These are phyloP conservation scores for Lippia alba DNA, from an alignment of 305 asterid genomes.

Conservation along the genomic window DNA sequence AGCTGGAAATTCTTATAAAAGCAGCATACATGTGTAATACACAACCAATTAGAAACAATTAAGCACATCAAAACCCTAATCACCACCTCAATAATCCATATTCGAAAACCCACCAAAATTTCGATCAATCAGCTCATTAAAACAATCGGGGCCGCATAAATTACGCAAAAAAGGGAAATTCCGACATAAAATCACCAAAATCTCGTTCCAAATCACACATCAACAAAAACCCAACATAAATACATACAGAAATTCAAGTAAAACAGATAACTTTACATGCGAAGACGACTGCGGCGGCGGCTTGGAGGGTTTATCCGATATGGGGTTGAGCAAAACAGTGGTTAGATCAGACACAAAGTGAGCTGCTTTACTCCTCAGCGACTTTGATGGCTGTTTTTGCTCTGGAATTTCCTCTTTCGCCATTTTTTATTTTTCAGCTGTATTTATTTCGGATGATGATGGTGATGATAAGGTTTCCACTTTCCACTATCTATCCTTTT, in stretches of 20 bases:
- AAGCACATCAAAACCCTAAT: conserved; percentile 35
- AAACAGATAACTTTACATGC: conserved; percentile 32
- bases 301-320: conserved; percentile 77
- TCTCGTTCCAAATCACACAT: not conserved
- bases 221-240: not conserved
- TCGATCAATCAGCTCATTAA: conserved; percentile 25
- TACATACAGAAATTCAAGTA: too few relatives aligned
- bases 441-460: not conserved
- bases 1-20: not conserved
- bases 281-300: conserved; percentile 45
- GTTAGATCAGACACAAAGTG: conserved; percentile 95
- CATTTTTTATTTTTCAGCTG: conserved; percentile 36
- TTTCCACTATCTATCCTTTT: not conserved
- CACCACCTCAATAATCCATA: conserved; percentile 25
- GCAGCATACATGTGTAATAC: conserved; percentile 13
- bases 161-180: conserved; percentile 9
- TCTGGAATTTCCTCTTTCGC: conserved; percentile 35
- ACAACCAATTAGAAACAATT: conserved; percentile 6
- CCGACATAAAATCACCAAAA: conserved; percentile 26
- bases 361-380: conserved; percentile 84
- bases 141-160: conserved; percentile 28
- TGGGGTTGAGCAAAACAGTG: conserved; percentile 79
- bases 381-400: conserved; percentile 40
- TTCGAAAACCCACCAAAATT: conserved; percentile 23
- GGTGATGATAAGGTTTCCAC: conserved; percentile 35